These are phyloP conservation scores for Aaosphaeria pasadenensis DNA, from an alignment of 2,329 filamentous ascomycete genomes.

Conservation along the genomic window DNA sequence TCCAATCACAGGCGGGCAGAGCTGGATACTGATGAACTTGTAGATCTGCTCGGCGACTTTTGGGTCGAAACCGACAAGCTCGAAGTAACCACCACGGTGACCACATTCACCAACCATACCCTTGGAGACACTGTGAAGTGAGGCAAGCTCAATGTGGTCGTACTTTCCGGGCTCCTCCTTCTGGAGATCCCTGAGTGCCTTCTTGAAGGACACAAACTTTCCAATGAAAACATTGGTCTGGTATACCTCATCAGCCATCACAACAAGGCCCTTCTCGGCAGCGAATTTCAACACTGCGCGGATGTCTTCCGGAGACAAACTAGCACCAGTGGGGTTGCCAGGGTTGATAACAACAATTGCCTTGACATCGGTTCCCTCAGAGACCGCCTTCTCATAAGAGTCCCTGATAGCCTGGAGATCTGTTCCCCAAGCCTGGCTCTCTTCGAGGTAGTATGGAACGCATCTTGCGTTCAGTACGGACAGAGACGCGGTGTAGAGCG, in stretches of 20 bases:
- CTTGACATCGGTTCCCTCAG: constrained; percentile 79
- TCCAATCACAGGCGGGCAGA: constrained; percentile 91
- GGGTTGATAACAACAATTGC: constrained; percentile 98
- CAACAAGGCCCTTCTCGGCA: constrained; percentile 76
- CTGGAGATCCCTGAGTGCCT: constrained; percentile 77
- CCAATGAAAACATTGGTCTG: constrained; percentile 98
- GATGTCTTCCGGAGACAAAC: constrained; percentile 74
- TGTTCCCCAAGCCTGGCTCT: constrained; percentile 82
- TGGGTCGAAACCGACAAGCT: constrained; percentile 84
- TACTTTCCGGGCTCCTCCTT: constrained; percentile 66
- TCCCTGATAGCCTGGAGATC: constrained; percentile 74
- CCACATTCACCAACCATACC: constrained; percentile 99
- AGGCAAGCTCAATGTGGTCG: constrained; percentile 83
- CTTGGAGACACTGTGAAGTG: constrained; percentile 91
- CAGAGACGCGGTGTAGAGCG: constrained; percentile 92
- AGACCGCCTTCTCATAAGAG: constrained; percentile 70
- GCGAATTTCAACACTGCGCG: constrained; percentile 84
- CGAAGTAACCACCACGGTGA: constrained; percentile 96
- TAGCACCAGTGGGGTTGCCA: constrained; percentile 93
- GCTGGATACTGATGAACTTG: constrained; percentile 96
- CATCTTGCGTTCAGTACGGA: constrained; percentile 78
- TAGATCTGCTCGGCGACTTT: constrained; percentile 91
- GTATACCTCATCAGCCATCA: constrained; percentile 97
- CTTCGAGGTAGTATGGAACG: constrained; percentile 93
- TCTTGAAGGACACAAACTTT: constrained; percentile 95